Base-by-base conservation (phyloP, 768 basidiomycete species). In the Crepidotus variabilis region DNA sequence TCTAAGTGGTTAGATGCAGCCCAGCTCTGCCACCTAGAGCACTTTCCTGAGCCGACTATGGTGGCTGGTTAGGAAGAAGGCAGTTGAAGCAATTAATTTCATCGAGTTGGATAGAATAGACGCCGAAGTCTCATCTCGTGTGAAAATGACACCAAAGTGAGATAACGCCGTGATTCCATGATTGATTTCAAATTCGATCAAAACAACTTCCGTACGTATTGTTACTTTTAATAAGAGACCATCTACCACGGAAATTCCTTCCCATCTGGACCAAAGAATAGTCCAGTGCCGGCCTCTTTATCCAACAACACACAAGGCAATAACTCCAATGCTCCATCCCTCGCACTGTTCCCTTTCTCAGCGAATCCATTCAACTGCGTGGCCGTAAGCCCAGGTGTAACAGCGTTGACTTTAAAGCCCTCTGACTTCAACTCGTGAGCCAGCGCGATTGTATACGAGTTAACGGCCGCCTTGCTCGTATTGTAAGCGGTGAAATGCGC, bases 381-480 rank as follows among this genome's bases (percentile, higher is more conserved):
- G 79, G 60, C 28, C 28, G 28, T 28, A 8, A 28, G 28, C 28
- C 28, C 28, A 28, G 28, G 28, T 28, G 28, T 28, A 8, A 28
- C 28, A 3, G 28, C 28, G 28, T 28, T 28, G 28, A 28, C 28
- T 8, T 28, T 28, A 8, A 88, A 84, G 18, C 67, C 67, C 54
- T 76, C 72, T 18, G 67, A 60, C 2, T 75, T 77, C 72, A 88
- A 77, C 67, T 88, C 86, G 14, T 81, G 77, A 1, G 87, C 84
- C 18, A 89, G 72, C 1, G 80, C 81, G 55, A 82, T 83, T 0
- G 78, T 72, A 51, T 88, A 80, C 46, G 80, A 79, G 47, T 85
- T 83, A 0, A 81, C 83, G 8, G 88, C 88, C 0, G 82, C 86
- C 71, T 89, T 89, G 58, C 82, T 85, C 1, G 86, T 83, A 61